Evolutionary conservation across 495 filamentous ascomycete genomes (phyloP), one percentile per base, ranked within the genome.

Genomic region (Lichina pygmaea): DNA sequence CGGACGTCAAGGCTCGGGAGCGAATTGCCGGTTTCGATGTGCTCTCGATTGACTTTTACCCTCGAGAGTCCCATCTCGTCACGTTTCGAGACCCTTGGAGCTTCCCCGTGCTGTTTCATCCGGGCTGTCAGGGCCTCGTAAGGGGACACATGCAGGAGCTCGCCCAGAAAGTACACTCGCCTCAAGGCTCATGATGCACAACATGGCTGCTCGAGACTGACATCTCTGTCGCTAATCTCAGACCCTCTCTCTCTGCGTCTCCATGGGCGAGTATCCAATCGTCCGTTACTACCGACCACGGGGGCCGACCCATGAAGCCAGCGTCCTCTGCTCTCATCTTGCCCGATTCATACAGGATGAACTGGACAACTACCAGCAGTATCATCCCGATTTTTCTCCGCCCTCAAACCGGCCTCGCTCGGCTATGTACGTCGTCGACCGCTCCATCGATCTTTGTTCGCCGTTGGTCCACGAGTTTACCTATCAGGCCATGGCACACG

Each of bases 401-500:
- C 78, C 52, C 16, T 73, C 75, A n/a, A 68, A 73, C 32, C 68
- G 86, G 41, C 91, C 86, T 12, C 75, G 79, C 44, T 86, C 82
- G 11, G 71, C 85, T 7, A 66, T 97, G 2, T 65, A 92, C 51
- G 78, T 97, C 44, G 78, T 81, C 1, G 89, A 97, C 61, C 71
- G 89, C 46, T 81, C 84, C 9, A 83, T 95, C 77, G 89, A 97
- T 56, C 53, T 94, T 0, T 72, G 76, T 55, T 71, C 89, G 13
- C 91, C 89, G 6, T 55, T 94, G 8, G 46, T 95, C 8, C 89
- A 97, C 58, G 89, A 97, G 53, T 95, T 97, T 54, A 95, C 91
- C 8, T 97, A 94, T 56, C 89, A 95, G 58, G 82, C 86, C 31
- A 95, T 97, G 86, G 84, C 81, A 13, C 81, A 93, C 55, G 89